Evolutionary conservation across 176 grass and related monocot genomes (phyloP).

Genomic region (Phragmites australis): DNA sequence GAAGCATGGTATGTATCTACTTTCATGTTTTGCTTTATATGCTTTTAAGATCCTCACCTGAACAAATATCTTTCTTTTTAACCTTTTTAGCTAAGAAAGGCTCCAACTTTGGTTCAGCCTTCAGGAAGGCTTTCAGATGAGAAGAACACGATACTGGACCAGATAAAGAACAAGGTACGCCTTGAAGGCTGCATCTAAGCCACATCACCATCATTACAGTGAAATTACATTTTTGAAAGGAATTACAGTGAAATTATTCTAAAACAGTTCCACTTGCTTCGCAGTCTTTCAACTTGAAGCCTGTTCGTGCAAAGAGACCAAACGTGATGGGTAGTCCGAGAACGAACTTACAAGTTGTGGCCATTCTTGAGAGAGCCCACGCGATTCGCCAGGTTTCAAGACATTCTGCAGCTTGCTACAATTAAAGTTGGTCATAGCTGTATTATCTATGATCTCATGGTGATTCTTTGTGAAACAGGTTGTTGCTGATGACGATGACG

Average conservation of each 20-base stretch:
- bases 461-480: conserved; percentile 49
- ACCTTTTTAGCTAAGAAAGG: conserved; percentile 62
- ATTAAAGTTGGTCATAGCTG: conserved; percentile 16
- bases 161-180: conserved; percentile 90
- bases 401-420: neutral
- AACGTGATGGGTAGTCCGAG: conserved; percentile 76
- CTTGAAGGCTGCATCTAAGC: neutral
- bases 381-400: conserved; percentile 84
- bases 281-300: conserved; percentile 88
- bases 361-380: conserved; percentile 90
- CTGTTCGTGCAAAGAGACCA: conserved; percentile 59
- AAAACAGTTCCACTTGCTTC: conserved; percentile 20
- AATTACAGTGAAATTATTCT: conserved; percentile 8
- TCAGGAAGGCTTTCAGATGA: conserved; percentile 53
- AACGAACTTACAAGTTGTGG: conserved; percentile 80
- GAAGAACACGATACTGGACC: conserved; percentile 60
- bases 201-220: neutral
- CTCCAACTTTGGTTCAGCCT: conserved; percentile 60
- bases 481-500: conserved; percentile 76
- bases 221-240: neutral
- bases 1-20: conserved; percentile 72
- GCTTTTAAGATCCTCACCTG: conserved; percentile 11
- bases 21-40: conserved; percentile 19
- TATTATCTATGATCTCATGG: neutral
- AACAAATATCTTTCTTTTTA: conserved; percentile 1